These are phyloP conservation scores for Pythium folliculosum DNA, from an alignment of 352 stramenopile species.

Conservation along the genomic window DNA sequence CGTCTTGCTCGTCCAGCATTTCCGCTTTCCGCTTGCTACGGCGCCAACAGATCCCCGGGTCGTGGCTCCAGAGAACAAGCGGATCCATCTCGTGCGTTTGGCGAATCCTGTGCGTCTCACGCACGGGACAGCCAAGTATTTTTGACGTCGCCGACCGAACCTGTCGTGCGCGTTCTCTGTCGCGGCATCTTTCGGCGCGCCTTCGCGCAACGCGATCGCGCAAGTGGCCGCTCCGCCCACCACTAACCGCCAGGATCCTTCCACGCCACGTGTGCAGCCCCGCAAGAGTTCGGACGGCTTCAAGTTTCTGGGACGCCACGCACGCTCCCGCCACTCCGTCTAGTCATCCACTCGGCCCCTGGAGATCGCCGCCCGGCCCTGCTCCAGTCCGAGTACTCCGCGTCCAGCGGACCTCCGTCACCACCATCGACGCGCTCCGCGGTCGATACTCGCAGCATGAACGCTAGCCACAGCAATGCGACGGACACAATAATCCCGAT, in stretches of 20 bases:
- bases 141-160: background rate
- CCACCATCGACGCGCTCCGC: background rate
- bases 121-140: background rate
- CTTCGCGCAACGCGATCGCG: constrained; percentile 8
- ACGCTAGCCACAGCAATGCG: background rate
- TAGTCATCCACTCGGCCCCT: too few species aligned
- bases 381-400: background rate
- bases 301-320: background rate
- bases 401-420: background rate
- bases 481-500: background rate
- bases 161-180: too few species aligned
- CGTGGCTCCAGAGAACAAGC: too few species aligned
- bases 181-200: constrained; percentile 3
- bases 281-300: background rate
- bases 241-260: constrained; percentile 2
- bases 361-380: too few species aligned
- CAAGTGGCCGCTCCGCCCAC: background rate
- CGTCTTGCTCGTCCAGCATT: too few species aligned
- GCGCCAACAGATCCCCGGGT: too few species aligned
- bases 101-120: background rate
- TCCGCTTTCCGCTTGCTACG: too few species aligned
- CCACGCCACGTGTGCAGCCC: background rate
- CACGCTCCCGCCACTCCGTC: background rate
- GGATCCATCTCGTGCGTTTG: too few species aligned
- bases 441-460: background rate